phyloP scores from a whole-genome alignment of 2,329 filamentous ascomycete genomes.

The Claviceps maximensis region DNA sequence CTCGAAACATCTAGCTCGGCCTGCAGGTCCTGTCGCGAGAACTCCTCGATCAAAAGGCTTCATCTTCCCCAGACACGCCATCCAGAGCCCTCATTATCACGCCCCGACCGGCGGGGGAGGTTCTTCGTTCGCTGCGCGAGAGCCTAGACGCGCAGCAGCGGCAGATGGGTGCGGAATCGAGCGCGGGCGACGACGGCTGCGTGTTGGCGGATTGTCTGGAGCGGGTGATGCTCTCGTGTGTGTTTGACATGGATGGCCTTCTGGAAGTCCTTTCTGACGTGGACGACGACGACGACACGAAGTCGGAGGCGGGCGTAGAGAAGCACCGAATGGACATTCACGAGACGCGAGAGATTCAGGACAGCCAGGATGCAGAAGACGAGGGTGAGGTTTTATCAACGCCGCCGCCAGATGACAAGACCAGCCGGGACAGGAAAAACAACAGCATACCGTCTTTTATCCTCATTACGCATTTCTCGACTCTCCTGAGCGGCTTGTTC shows the following conservation, averaged over 20 bases:
- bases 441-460: slow-evolving; percentile 22
- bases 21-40: slow-evolving; percentile 33
- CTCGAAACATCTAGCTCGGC: slow-evolving; percentile 28
- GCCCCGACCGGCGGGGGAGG: slow-evolving; percentile 26
- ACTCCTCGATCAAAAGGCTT: slow-evolving; percentile 16
- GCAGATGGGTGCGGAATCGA: neutral
- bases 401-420: neutral
- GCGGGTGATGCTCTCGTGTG: slow-evolving; percentile 37
- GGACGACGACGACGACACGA: slow-evolving; percentile 12
- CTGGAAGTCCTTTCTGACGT: slow-evolving; percentile 43
- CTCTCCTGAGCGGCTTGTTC: slow-evolving; percentile 39
- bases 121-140: slow-evolving; percentile 30
- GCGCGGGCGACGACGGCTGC: slow-evolving; percentile 8
- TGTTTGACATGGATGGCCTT: slow-evolving; percentile 46
- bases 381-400: neutral
- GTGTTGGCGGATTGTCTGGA: slow-evolving; percentile 25
- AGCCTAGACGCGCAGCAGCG: slow-evolving; percentile 22
- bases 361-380: neutral
- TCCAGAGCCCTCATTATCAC: slow-evolving; percentile 32
- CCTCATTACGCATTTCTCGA: slow-evolving; percentile 41
- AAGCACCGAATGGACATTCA: too few species aligned
- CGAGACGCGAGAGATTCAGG: neutral
- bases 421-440: neutral
- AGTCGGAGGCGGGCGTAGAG: neutral
- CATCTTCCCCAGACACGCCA: neutral